Conservation (phyloP, 148 eudicot species). For the Cornus florida region DNA sequence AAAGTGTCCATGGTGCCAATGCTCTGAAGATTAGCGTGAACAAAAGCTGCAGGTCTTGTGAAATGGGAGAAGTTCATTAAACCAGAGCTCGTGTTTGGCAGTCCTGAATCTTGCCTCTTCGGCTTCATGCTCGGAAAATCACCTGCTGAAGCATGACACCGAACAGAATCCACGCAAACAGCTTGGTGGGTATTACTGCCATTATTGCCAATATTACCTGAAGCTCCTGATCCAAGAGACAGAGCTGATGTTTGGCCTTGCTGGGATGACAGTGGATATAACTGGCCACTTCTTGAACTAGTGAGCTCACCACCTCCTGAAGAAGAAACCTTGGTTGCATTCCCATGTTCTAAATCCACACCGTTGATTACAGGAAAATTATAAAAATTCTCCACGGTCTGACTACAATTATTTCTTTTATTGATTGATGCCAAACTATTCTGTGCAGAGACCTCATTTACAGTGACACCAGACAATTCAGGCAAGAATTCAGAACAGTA, state of each 20-base stretch:
- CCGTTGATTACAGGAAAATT: conserved; percentile 21
- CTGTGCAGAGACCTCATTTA: conserved; percentile 39
- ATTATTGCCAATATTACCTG: conserved; percentile 35
- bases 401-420: conserved; percentile 37
- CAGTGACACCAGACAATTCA: conserved; percentile 66
- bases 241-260: conserved; percentile 26
- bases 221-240: conserved; percentile 45
- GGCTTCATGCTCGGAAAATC: conserved; percentile 29
- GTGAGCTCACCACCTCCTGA: conserved; percentile 24
- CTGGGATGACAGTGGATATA: conserved; percentile 37
- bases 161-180: conserved; percentile 25
- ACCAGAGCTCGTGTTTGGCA: conserved; percentile 42
- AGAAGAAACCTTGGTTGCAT: conserved; percentile 31
- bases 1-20: conserved; percentile 12
- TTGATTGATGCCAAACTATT: conserved; percentile 33
- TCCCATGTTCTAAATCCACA: conserved; percentile 23
- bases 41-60: conserved; percentile 53
- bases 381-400: conserved; percentile 20
- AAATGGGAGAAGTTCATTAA: conserved; percentile 68
- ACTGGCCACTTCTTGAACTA: conserved; percentile 35
- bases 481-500: conserved; percentile 59
- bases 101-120: conserved; percentile 45
- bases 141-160: conserved; percentile 32
- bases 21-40: conserved; percentile 37
- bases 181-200: conserved; percentile 25